Base-by-base conservation (phyloP, 139 green algal genomes). In the Chlamydomonas sphaeroides region DNA sequence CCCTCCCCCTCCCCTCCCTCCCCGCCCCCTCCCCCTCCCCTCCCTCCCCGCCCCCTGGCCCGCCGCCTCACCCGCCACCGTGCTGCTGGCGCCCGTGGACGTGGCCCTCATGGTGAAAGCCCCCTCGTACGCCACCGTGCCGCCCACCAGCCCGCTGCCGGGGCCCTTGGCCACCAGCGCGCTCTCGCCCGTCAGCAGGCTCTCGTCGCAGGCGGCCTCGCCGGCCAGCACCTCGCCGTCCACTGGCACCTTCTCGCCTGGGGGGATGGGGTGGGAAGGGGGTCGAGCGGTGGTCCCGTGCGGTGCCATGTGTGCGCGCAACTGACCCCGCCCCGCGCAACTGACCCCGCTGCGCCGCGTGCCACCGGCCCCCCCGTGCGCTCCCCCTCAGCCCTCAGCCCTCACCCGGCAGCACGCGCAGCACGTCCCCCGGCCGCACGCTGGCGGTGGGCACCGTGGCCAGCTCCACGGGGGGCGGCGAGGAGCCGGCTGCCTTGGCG, bases 91-190 rank as follows among this genome's bases (percentile, higher is more conserved):
- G 3, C 94, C 95, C 1, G 93, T 96, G 59, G 90, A 78, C 0
- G 89, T 95, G 17, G 93, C 96, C 0, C 86, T 51, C 67, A 98
- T 80, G 17, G 87, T 89, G 39, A 98, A 45, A 0, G 92, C 87
- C 3, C 92, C 95, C 68, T 98, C 96, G 77, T 94, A 97, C 65
- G 90, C 89, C 56, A 98, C 87, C 1, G 93, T 97, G 36, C 96
- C 96, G 15, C 93, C 96, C 11, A 90, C 93, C 26, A 98, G 94
- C 11, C 39, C 49, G 49, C 62, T 81, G 26, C 90, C 95, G 30
- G 68, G 39, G 21, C n/a, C 67, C 70, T 94, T 94, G 3, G 83
- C 26, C 42, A 95, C 91, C 68, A 92, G 85, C 74, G 74, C 84
- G 14, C 56, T 77, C 80, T 93, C 89, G 2, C 87, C 77, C 2